Base-by-base conservation (phyloP, 2,329 filamentous ascomycete genomes). In the Botryosphaeria dothidea region DNA sequence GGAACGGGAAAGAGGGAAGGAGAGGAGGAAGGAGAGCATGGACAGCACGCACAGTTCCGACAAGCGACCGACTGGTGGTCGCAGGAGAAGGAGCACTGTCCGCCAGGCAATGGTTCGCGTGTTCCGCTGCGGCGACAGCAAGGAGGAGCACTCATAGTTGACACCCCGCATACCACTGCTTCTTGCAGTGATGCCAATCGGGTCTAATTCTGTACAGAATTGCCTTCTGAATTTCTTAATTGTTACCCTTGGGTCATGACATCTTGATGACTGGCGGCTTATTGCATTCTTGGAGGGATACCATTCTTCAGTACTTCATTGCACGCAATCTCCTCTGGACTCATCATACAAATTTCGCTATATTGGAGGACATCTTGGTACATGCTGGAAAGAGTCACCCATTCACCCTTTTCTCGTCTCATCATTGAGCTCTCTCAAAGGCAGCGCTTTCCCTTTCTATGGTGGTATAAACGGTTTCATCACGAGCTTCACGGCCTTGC, bases 101-200 rank as follows among this genome's bases (percentile, higher is more conserved):
- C 61, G 61, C 7, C 48, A 64, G 19, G 61, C 61, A n/a, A 46
- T 64, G 11, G 52, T 64, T n/a, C 61, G 61, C 15, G 61, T 56
- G 17, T 56, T 64, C 31, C 36, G 61, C n/a, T 64, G 61, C 19
- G 48, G 48, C 15, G 36, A 56, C 25, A 48, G 31, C 31, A 29
- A 27, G 23, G 60, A 62, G 17, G 46, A 51, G 46, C 58, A 21
- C 4, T 19, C 60, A 62, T 51, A 31, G 52, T 62, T 19, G 19
- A 61, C 41, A 3, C 17, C 23, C 17, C 5, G 27, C 17, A 48
- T 17, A 6, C 21, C 7, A 45, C 9, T 52, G 17, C 49, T 6
- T 34, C 8, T 34, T 52, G 3, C 49, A 52, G 27, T 36, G 29
- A 2, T 15, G 5, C 34, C n/a, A 2, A 21, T 4, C 34, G 27